Base-by-base conservation (phyloP, 306 rosid species). In the Casuarina equisetifolia region DNA sequence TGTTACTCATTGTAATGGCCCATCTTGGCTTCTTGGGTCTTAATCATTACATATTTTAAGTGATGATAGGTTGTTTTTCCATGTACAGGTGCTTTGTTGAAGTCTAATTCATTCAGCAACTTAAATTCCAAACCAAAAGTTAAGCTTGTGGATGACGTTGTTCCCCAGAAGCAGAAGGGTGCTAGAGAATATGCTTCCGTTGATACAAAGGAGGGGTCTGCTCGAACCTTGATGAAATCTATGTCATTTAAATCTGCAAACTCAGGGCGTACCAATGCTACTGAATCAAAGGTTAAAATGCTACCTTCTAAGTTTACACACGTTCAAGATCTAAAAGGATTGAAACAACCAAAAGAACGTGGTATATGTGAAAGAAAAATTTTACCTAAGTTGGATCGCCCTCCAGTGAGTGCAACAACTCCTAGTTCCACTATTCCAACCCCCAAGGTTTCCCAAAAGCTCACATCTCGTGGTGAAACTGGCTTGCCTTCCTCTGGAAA, bases 231-330 rank as follows among this genome's bases (percentile, higher is more conserved):
- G 49, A 81, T 91, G 66, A 94, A 89, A 82, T 87, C 97, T 51
- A 59, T 76, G 82, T 94, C 97, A 39, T 94, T 89, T 69, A 94
- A 84, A 88, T 82, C 90, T 55, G 45, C 84, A 0, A 84, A 70
- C 81, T 78, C 80, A 70, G 84, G 94, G 32, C 90, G 90, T 74
- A 64, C 82, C 13, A 84, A 78, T 82, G 80, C 81, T 59, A 40
- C 85, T 63, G 97, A 88, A 53, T 82, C 97, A 74, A 94, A 92
- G 85, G 92, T 88, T 74, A 94, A 89, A 89, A 85, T 85, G 90
- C 84, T 86, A 48, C 66, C 90, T 12, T 44, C 91, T 0, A 92
- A 87, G 50, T 49, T 86, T 82, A 61, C 64, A 73, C 83, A 74
- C 71, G 73, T 74, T 73, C 86, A 82, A 73, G 97, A 90, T 79